Evolutionary conservation across 768 basidiomycete genomes (phyloP).

Genomic region (Mycena filopes): DNA sequence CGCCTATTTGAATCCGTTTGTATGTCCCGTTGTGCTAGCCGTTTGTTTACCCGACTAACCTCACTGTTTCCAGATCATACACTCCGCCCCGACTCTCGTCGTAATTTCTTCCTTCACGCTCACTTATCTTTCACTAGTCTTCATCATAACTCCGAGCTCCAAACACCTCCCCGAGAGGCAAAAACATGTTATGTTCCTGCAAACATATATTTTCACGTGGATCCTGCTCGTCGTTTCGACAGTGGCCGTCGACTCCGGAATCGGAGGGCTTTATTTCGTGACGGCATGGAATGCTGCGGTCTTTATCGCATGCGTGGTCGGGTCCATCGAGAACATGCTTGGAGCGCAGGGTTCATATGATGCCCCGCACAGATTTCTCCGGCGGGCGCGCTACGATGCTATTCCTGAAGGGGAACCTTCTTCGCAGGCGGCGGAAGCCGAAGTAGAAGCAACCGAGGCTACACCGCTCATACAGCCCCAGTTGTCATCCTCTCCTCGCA

Average conservation of each 20-base stretch:
- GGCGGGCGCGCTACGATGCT: conserved; percentile 40
- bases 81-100: conserved; percentile 66
- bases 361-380: conserved; percentile 27
- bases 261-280: conserved; percentile 69
- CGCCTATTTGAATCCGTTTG: conserved; percentile 42
- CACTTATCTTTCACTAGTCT: conserved; percentile 58
- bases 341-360: conserved; percentile 28
- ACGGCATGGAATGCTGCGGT: conserved; percentile 64
- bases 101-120: conserved; percentile 59
- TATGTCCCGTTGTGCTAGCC: conserved; percentile 7
- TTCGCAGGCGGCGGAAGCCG: conserved; percentile 34
- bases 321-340: conserved; percentile 45
- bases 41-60: conserved; percentile 7
- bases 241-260: conserved; percentile 49
- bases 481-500: conserved; percentile 15
- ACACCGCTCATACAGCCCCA: conserved; percentile 67
- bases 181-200: conserved; percentile 61
- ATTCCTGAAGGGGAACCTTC: conserved; percentile 29
- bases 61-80: conserved; percentile 61
- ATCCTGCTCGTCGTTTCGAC: conserved; percentile 64
- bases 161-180: conserved; percentile 51
- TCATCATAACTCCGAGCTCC: conserved; percentile 51
- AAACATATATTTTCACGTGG: conserved; percentile 70
- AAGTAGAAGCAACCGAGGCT: conserved; percentile 61
- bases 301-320: conserved; percentile 55